Evolutionary conservation across 371 early-diverging fungal genomes (phyloP), one percentile per base, ranked within the genome.

Genomic region (Rhizomucor miehei): DNA sequence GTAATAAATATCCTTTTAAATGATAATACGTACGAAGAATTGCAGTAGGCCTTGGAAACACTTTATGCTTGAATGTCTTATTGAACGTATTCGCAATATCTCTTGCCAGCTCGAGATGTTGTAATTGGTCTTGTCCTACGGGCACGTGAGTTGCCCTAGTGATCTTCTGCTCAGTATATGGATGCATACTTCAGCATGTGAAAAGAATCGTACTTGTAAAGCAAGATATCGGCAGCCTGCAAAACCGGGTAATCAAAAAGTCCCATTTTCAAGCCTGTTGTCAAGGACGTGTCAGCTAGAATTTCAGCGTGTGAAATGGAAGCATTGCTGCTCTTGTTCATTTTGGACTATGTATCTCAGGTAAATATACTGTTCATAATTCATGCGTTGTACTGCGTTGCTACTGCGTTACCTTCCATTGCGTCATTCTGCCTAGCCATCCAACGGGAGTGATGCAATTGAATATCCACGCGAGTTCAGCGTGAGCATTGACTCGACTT

Each of bases 351-450:
- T 41, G 20, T 41, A 10, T 10, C n/a, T 6, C 8, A 25, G 29
- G 11, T 25, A 40, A 24, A 23, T 9, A 45, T 2, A 17, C 25
- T 0, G n/a, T 29, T n/a, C n/a, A n/a, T n/a, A n/a, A n/a, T n/a
- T n/a, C n/a, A n/a, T 10, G 43, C 14, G 24, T n/a, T 11, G 36
- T 12, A 17, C 9, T 48, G 45, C 19, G 29, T 43, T 35, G n/a
- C 24, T 5, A 19, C 5, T 23, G 44, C 9, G 52, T 54, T 51
- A 75, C 79, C 80, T 95, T 94, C 95, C 95, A 97, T 61, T 97
- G 97, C 6, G 95, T 95, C 97, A 97, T 97, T 13, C 96, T 77
- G 8, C 85, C 86, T 5, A 97, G 69, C 91, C 92, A 90, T 0
- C 91, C 88, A 2, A 95, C 81, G 20, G 94, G 91, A 6, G 94